These are phyloP conservation scores for Biancaea sappan DNA, from an alignment of 306 rosid species.

Conservation along the genomic window DNA sequence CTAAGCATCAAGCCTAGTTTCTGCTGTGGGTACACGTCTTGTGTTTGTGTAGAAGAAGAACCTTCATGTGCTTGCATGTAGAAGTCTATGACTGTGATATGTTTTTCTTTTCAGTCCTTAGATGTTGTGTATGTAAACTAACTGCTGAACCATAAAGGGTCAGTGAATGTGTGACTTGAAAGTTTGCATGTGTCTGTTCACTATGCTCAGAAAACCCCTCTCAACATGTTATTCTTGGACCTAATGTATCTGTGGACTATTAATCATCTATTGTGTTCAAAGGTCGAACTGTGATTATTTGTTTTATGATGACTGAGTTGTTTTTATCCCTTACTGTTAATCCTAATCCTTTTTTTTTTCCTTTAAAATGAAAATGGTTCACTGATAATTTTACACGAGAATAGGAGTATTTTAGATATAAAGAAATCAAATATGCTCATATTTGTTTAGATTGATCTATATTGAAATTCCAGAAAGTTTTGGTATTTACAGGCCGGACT, in stretches of 20 bases:
- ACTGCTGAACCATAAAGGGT: constrained; percentile 11
- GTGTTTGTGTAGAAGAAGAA: neutral
- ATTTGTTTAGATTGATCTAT: neutral
- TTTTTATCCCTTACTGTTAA: neutral
- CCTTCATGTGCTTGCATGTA: constrained; percentile 4
- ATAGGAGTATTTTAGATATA: neutral
- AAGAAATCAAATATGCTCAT: neutral
- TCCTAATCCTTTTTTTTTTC: neutral
- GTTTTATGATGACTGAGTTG: neutral
- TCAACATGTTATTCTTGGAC: neutral
- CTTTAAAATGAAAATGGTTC: neutral
- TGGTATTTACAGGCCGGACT: too few relatives aligned
- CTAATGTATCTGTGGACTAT: constrained; percentile 13
- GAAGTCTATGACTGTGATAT: constrained; percentile 12
- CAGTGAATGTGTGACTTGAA: constrained; percentile 31
- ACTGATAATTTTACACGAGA: neutral
- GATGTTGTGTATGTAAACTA: constrained; percentile 7
- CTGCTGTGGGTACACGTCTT: neutral
- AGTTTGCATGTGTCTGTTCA: neutral
- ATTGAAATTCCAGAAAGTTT: neutral
- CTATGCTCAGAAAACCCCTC: neutral
- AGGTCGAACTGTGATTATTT: neutral
- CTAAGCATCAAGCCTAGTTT: constrained; percentile 10
- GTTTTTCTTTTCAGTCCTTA: neutral
- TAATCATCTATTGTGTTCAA: neutral